These are phyloP conservation scores for Boletus edulis DNA, from an alignment of 768 basidiomycete species.

Conservation along the genomic window DNA sequence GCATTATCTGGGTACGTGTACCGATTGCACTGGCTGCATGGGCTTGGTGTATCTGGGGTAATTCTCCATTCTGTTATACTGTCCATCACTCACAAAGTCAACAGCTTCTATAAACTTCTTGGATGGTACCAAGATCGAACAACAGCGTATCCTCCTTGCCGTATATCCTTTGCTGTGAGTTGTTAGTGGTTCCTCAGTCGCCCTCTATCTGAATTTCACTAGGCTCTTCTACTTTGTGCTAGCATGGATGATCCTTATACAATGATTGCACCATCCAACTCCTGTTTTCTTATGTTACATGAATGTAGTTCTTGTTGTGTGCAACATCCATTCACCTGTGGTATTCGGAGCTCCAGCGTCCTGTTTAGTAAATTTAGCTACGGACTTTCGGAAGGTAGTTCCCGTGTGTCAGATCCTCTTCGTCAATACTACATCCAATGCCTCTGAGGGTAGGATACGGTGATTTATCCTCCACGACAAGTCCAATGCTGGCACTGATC, in stretches of 20 bases:
- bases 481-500: conserved; percentile 6
- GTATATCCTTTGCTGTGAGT: conserved; percentile 94
- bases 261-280: conserved; percentile 39
- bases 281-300: conserved; percentile 4
- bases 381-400: not conserved
- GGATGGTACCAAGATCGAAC: conserved; percentile 92
- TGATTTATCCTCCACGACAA: conserved; percentile 2
- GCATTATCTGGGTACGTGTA: conserved; percentile 79
- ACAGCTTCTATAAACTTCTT: conserved; percentile 92
- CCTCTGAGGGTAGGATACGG: conserved; percentile 34
- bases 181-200: not conserved
- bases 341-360: not conserved
- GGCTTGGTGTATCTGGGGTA: conserved; percentile 98
- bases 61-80: not conserved
- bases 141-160: conserved; percentile 84
- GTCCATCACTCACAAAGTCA: not conserved
- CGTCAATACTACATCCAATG: conserved; percentile 13
- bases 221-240: conserved; percentile 93
- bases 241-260: conserved; percentile 97
- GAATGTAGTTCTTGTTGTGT: conserved; percentile 14
- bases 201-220: conserved; percentile 1
- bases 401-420: not conserved
- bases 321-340: not conserved
- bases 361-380: conserved; percentile 1
- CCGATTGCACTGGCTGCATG: conserved; percentile 85